phyloP scores from a whole-genome alignment of 495 filamentous ascomycete genomes.

The Aspergillus panamensis region DNA sequence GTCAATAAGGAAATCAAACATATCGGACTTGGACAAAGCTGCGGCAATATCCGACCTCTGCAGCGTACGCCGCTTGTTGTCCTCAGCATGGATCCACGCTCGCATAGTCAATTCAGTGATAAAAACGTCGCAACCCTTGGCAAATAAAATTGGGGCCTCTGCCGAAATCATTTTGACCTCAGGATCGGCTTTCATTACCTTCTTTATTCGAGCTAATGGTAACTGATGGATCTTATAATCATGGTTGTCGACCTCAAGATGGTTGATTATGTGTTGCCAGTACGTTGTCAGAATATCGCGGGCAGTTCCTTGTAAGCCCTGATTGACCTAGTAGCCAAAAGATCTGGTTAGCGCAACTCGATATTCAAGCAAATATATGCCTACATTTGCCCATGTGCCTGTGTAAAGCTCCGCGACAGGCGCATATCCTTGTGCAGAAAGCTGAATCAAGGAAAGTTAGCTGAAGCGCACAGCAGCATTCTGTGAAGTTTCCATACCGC shows the following conservation, averaged over 20 bases:
- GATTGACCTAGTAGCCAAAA: constrained; percentile 64
- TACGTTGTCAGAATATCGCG: constrained; percentile 97
- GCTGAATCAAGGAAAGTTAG: constrained; percentile 39
- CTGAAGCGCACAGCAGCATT: constrained; percentile 1
- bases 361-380: constrained; percentile 19
- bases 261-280: constrained; percentile 96
- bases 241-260: constrained; percentile 90
- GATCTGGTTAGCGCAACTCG: constrained; percentile 16
- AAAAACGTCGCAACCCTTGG: constrained; percentile 99
- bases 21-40: constrained; percentile 92
- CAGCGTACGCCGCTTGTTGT: constrained; percentile 94
- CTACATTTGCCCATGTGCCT: constrained; percentile 92
- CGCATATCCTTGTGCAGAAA: constrained; percentile 73
- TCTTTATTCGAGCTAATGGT: constrained; percentile 95
- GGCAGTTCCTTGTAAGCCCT: constrained; percentile 88
- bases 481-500: constrained; percentile 53
- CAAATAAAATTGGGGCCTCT: constrained; percentile 95
- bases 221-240: constrained; percentile 98
- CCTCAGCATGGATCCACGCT: constrained; percentile 99
- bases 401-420: constrained; percentile 85
- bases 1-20: constrained; percentile 99
- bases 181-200: constrained; percentile 99
- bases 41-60: constrained; percentile 96
- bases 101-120: constrained; percentile 99
- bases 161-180: constrained; percentile 99